Evolutionary conservation across 2,329 filamentous ascomycete species (phyloP).

Genomic region (Neofusicoccum umdonicola): DNA sequence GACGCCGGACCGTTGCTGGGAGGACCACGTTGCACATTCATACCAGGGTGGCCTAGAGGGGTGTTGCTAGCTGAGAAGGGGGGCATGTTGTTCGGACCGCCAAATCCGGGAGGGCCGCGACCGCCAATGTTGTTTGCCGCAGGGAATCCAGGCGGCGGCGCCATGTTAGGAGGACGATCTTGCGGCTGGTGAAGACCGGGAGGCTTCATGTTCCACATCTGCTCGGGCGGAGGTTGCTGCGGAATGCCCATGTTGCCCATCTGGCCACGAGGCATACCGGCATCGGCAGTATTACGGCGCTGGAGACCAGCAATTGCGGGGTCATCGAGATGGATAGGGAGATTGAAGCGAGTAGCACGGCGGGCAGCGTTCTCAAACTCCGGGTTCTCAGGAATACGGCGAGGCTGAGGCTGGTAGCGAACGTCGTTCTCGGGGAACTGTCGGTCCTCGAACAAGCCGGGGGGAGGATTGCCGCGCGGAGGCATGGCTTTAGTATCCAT

Average conservation of each 20-base stretch:
- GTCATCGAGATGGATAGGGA: conserved; percentile 31
- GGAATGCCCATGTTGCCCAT: conserved; percentile 42
- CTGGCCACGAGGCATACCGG: conserved; percentile 29
- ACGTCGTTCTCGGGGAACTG: conserved; percentile 17
- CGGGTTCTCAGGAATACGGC: conserved; percentile 32
- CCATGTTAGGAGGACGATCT: conserved; percentile 13
- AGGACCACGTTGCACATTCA: conserved; percentile 28
- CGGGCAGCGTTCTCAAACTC: conserved; percentile 34
- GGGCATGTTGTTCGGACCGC: conserved; percentile 8
- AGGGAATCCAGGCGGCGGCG: conserved; percentile 13
- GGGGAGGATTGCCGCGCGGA: conserved; percentile 40
- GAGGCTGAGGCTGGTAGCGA: conserved; percentile 19
- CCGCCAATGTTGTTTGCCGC: neutral
- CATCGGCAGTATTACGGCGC: conserved; percentile 36
- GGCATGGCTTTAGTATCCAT: conserved; percentile 25
- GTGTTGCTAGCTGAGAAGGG: conserved; percentile 37
- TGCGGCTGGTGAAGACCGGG: conserved; percentile 10
- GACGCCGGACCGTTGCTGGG: conserved; percentile 22
- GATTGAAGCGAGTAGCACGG: conserved; percentile 19
- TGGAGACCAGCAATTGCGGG: conserved; percentile 31
- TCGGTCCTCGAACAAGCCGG: conserved; percentile 37
- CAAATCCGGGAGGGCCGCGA: conserved; percentile 14
- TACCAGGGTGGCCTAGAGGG: conserved; percentile 37
- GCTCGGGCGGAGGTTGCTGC: conserved; percentile 37
- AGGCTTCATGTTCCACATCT: conserved; percentile 17